phyloP scores from a whole-genome alignment of 345 rosid species.

The Eucalyptus tenuipes region DNA sequence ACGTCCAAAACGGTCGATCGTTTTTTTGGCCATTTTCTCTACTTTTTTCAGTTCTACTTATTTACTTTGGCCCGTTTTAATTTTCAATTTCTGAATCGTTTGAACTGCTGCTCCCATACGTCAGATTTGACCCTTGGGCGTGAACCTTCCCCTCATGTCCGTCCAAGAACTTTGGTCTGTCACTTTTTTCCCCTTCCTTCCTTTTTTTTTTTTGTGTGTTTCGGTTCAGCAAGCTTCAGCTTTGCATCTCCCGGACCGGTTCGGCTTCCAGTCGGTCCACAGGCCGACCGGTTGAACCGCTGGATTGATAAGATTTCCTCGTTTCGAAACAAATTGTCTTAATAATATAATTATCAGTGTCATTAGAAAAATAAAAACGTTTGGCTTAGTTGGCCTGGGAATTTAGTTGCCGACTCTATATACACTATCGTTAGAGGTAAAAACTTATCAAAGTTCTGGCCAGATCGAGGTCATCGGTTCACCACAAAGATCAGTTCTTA shows the following conservation, averaged over 20 bases:
- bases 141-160: neutral
- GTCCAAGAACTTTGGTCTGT: neutral
- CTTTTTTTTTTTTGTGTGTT: neutral
- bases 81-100: neutral
- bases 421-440: neutral
- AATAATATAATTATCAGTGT: neutral
- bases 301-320: neutral
- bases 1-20: neutral
- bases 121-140: neutral
- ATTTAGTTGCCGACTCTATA: accelerated
- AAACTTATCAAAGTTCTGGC: neutral
- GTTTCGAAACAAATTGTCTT: neutral
- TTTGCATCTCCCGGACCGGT: neutral
- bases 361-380: neutral
- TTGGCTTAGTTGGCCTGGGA: neutral
- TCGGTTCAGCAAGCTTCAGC: neutral
- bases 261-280: neutral
- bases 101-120: neutral
- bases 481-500: accelerated
- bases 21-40: neutral
- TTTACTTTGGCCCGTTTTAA: neutral
- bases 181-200: neutral
- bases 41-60: neutral
- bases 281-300: no score
- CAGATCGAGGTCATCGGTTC: accelerated